Evolutionary conservation across 768 basidiomycete genomes (phyloP), one percentile per base, ranked within the genome.

Genomic region (Lactarius trivialis): DNA sequence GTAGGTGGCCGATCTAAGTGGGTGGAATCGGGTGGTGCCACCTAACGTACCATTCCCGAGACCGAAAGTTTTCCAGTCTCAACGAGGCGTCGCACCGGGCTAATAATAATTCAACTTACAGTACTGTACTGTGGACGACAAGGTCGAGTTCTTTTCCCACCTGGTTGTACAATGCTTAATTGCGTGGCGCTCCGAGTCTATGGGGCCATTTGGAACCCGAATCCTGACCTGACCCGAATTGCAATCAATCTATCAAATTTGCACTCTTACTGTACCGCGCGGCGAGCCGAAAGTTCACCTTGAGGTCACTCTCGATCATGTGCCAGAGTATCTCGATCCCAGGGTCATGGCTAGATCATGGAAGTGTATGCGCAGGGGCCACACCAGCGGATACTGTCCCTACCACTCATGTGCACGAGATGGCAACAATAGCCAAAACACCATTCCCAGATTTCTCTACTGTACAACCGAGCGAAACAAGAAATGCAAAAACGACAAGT

Each of bases 401-500:
- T 17, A 39, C 19, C 45, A 48, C 45, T 48, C 45, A 14, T 7
- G 24, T 12, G 24, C 45, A 26, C 1, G 39, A 50, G 24, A 51
- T 56, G 43, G 56, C 34, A 52, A 37, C 32, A 48, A 56, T 41
- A 24, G 32, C 11, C 54, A 51, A 24, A 41, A 30, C 48, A 41
- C 52, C 54, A 55, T 63, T 59, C 48, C 58, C 45, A 55, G 32
- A 33, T 56, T 59, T 58, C 52, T 63, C 57, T 60, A 64, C n/a
- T 43, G 39, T 64, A 64, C 63, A 64, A 43, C 26, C 11, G 58
- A 30, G 37, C 33, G 37, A 63, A 60, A 34, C 63, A 43, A 60
- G 53, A 54, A 19, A 43, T 43, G 63, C 45, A 26, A 58, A n/a
- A 33, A 41, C 30, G 36, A 21, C 30, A 28, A 36, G 51, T 26